A percentile compares a stretch with the other conserved stretches of the same genome.
Conservation (phyloP, 2,329 filamentous ascomycete species). For the Alternaria angustiovoidea region DNA sequence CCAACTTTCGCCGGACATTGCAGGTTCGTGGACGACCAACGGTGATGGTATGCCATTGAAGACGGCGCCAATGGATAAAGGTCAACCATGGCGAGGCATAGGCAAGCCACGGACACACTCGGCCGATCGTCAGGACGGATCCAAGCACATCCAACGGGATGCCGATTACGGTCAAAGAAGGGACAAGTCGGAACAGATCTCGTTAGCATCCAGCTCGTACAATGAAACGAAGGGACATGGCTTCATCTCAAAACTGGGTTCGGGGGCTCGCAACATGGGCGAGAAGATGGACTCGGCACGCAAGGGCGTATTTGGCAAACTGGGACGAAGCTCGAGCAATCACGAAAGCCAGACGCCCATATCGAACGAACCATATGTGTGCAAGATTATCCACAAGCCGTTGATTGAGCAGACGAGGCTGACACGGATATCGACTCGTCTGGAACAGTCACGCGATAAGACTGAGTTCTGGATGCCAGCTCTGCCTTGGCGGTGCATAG, state of each 20-base stretch:
- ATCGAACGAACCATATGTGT: constrained; percentile 81
- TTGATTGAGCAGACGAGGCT: constrained; percentile 88
- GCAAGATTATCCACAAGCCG: constrained; percentile 85
- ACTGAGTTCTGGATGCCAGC: constrained; percentile 99
- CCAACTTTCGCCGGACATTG: constrained; percentile 40
- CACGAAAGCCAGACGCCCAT: constrained; percentile 69
- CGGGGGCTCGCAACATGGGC: constrained; percentile 75
- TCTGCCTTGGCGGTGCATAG: constrained; percentile 93
- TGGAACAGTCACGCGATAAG: constrained; percentile 90
- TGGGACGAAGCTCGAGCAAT: constrained; percentile 73
- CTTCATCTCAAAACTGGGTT: constrained; percentile 77
- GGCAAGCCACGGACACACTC: constrained; percentile 71
- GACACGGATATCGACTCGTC: constrained; percentile 87
- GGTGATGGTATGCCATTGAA: constrained; percentile 60
- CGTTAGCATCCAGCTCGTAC: constrained; percentile 58
- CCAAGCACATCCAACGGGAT: constrained; percentile 42
- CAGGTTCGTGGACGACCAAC: constrained; percentile 41
- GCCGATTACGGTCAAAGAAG: constrained; percentile 37
- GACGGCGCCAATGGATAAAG: constrained; percentile 71
- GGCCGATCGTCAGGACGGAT: constrained; percentile 67
- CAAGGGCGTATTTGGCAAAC: constrained; percentile 83
- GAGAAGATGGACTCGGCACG: constrained; percentile 75
- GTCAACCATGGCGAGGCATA: constrained; percentile 70
- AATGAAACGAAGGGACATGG: constrained; percentile 68
- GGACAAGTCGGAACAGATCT: constrained; percentile 45